Evolutionary conservation across 495 filamentous ascomycete species (phyloP), one percentile per base, ranked within the genome.

Genomic region (Penicillium arizonense): DNA sequence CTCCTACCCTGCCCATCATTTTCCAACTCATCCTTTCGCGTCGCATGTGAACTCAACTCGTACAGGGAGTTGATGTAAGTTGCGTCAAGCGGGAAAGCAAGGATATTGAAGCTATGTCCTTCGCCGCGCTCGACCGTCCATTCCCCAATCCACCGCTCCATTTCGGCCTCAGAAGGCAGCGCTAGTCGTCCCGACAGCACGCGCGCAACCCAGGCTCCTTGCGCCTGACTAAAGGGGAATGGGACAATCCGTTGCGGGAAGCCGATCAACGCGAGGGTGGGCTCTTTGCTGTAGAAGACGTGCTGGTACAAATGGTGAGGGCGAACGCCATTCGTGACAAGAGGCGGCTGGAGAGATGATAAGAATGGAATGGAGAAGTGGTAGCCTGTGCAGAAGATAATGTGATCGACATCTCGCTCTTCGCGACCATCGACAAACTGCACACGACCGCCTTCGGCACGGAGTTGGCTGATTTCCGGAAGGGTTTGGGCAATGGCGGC

Each of bases 351-450:
- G 12, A 48, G 44, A 14, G 16, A 43, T 14, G 44, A 54, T 16
- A 54, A 37, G 24, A 54, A 54, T 3, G 52, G 52, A 12, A 54
- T 23, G 0, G 52, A 54, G 20, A 47, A 54, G 28, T 54, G 52
- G 21, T 54, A 54, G 11, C 52, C 52, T 30, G 52, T 54, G 38
- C 52, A 54, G 20, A 54, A 54, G 18, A 54, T 14, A 16, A 54
- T 48, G 38, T 44, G 37, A 20, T 54, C 52, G 6, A 54, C 44
- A 10, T 42, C 44, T 5, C 3, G 13, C 44, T 54, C 44, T 48
- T 54, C 52, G 4, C 28, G 52, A 0, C 44, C 52, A 28, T 54
- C 28, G 24, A 21, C 18, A 12, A 54, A 54, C 2, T 41, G 34
- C 5, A 53, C 44, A 26, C 43, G 51, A 5, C 33, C 12, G 11